A percentile compares a stretch with the other conserved stretches of the same genome.
Conservation (phyloP, 148 eudicot genomes). For the Persicaria maculosa region DNA sequence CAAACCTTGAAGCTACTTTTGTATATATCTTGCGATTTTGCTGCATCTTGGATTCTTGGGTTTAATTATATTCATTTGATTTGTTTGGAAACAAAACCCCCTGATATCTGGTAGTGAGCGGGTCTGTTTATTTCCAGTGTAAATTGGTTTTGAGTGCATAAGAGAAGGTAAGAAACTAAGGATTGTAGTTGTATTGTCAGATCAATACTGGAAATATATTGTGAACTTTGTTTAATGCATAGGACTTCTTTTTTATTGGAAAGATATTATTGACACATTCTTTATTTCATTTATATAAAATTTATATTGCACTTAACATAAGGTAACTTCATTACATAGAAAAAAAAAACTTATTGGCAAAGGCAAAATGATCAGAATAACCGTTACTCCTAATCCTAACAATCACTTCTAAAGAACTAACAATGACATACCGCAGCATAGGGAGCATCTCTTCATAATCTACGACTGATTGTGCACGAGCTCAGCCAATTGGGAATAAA, state of each 20-base stretch:
- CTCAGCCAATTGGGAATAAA: constrained; percentile 42
- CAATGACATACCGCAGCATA: background rate
- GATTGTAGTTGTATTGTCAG: background rate
- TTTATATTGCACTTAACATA: background rate
- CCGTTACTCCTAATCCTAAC: too few relatives aligned
- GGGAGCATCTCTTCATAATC: background rate
- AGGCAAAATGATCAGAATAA: background rate
- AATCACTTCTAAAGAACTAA: background rate
- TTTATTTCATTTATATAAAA: too few relatives aligned
- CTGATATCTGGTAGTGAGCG: background rate
- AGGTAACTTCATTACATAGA: background rate
- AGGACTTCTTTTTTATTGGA: background rate
- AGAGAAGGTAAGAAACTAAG: background rate
- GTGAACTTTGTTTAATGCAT: background rate
- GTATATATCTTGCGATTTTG: background rate
- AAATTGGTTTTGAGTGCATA: constrained; percentile 7
- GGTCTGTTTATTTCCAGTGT: background rate
- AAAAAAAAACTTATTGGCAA: background rate
- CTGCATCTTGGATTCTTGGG: background rate
- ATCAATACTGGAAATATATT: background rate
- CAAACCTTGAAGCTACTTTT: background rate
- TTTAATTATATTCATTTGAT: background rate
- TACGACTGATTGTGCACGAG: constrained; percentile 18
- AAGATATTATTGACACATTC: background rate
- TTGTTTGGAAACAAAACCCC: background rate